Conservation (phyloP, 495 filamentous ascomycete species). For the Penicillium manginii region DNA sequence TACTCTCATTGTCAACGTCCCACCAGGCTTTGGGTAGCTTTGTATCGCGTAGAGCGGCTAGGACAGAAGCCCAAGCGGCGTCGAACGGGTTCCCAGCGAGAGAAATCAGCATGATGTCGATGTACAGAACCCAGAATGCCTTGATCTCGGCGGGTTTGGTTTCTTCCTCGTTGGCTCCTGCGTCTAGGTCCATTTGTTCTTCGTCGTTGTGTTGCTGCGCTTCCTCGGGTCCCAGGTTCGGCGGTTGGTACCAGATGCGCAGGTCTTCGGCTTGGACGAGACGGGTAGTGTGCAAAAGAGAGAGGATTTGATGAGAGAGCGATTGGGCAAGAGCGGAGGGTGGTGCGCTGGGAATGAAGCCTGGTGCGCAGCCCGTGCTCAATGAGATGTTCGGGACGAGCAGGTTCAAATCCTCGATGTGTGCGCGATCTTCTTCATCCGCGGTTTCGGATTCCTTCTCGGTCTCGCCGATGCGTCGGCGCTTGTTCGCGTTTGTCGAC, state of each 20-base stretch:
- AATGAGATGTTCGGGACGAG: slow-evolving; percentile 93
- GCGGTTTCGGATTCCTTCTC: slow-evolving; percentile 20
- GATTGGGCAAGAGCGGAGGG: slow-evolving; percentile 82
- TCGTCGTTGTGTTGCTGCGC: slow-evolving; percentile 43
- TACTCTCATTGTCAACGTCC: slow-evolving; percentile 78
- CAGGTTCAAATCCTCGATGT: slow-evolving; percentile 65
- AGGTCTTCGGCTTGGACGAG: slow-evolving; percentile 66
- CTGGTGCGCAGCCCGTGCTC: slow-evolving; percentile 82
- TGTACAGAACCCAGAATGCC: slow-evolving; percentile 92
- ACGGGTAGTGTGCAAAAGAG: slow-evolving; percentile 68
- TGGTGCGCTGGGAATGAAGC: slow-evolving; percentile 80
- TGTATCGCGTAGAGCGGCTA: slow-evolving; percentile 82
- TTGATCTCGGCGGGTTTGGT: slow-evolving; percentile 57
- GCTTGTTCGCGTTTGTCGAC: slow-evolving; percentile 30
- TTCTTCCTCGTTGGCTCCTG: slow-evolving; percentile 11
- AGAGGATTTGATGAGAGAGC: slow-evolving; percentile 74
- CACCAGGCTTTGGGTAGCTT: slow-evolving; percentile 80
- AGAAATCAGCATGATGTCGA: slow-evolving; percentile 87
- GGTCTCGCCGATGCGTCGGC: slow-evolving; percentile 32
- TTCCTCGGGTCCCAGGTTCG: slow-evolving; percentile 41
- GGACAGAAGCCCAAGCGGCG: slow-evolving; percentile 79
- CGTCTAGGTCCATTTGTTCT: slow-evolving; percentile 50
- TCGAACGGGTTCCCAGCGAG: slow-evolving; percentile 92
- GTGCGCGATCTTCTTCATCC: slow-evolving; percentile 54
- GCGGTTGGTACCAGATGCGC: slow-evolving; percentile 67